Evolutionary conservation across 2,329 filamentous ascomycete genomes (phyloP), one percentile per base, ranked within the genome.

Genomic region (Diaporthe citrichinensis): DNA sequence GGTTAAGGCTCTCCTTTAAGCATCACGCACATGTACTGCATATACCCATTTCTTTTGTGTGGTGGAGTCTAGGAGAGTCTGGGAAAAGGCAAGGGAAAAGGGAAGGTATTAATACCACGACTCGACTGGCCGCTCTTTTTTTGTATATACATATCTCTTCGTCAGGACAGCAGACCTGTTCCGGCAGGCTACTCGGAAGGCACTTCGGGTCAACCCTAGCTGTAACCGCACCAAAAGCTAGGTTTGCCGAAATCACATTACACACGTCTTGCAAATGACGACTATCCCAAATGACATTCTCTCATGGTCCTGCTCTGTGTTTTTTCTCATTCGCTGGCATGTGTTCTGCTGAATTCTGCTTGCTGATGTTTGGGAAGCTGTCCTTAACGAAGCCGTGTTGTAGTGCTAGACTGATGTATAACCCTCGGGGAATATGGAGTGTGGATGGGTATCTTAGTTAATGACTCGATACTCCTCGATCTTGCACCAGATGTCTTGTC

Each of bases 11-110:
- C 46, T 25, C n/a, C 14, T 25, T 65, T 53, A n/a, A 55, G 41
- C 49, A 69, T 39, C 15, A 68, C 31, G 23, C 49, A 31, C 49
- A 41, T 39, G 34, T 36, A 55, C 46, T 69, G 49, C 65, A 71
- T 71, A 77, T 77, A 77, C 73, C 71, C 76, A 67, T 76, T 71
- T 65, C 61, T 25, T 59, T 75, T 49, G 71, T 65, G 20, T 67
- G 36, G n/a, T 57, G 55, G 58, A 28, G 41, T 15, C 36, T 36
- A 53, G 44, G 20, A 55, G 51, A 34, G 15, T 62, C 57, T 23
- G n/a, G 41, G 8, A 39, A n/a, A 20, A 14, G 59, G 44, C 9
- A 17, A 12, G 17, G 20, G 23, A 23, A 49, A 49, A 23, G 44
- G 28, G 23, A 49, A 51, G 71, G 65, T 17, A 51, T 28, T 31